phyloP scores from a whole-genome alignment of 768 basidiomycete genomes.

The Wakefieldia striispora region DNA sequence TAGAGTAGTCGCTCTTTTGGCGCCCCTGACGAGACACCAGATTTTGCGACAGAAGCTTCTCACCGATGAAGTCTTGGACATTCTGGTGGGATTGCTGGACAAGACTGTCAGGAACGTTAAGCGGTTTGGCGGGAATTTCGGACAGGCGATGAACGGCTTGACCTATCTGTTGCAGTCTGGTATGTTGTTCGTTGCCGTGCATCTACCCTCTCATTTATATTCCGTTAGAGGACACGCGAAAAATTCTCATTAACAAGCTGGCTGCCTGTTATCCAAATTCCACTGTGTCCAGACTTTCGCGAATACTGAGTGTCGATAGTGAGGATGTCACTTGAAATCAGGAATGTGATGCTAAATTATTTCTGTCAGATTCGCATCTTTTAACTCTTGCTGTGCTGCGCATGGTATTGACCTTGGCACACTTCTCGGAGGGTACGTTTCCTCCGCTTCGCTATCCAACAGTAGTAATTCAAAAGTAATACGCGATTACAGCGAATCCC shows the following conservation, averaged over 20 bases:
- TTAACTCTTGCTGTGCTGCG: conserved; percentile 12
- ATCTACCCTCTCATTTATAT: neutral
- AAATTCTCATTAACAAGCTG: conserved; percentile 6
- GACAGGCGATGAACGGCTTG: conserved; percentile 20
- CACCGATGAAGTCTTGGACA: conserved; percentile 4
- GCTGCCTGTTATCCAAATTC: neutral
- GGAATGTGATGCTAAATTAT: neutral
- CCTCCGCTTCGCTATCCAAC: neutral
- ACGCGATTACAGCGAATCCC: neutral
- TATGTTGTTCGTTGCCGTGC: neutral
- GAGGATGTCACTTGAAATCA: neutral
- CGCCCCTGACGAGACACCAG: conserved; percentile 14
- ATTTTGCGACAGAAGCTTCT: conserved; percentile 13
- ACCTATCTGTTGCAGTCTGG: conserved; percentile 15
- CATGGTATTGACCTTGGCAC: conserved; percentile 14
- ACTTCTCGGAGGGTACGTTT: conserved; percentile 14
- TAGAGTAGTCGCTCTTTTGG: conserved; percentile 19
- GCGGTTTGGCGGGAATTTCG: conserved; percentile 6
- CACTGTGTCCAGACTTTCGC: conserved; percentile 6
- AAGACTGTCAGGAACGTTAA: conserved; percentile 1
- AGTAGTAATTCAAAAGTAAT: neutral
- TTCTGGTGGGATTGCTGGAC: conserved; percentile 13
- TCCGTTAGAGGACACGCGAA: conserved; percentile 10
- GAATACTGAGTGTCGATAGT: conserved; percentile 13
- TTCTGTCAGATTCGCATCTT: conserved; percentile 5